phyloP scores from a whole-genome alignment of 2,329 filamentous ascomycete genomes.

The Blumeria graminis region DNA sequence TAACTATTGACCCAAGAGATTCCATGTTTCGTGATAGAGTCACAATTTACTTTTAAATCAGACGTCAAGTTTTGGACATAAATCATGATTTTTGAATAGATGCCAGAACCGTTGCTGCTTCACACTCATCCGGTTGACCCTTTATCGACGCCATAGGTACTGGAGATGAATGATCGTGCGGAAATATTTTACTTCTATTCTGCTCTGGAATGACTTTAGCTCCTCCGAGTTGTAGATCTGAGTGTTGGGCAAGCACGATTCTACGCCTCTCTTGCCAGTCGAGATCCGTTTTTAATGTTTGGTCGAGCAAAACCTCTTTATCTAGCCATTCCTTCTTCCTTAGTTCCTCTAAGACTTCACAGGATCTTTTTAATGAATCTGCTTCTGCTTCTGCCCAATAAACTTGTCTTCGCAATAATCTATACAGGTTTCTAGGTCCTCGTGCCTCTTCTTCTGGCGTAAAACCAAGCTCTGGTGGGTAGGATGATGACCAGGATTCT shows the following conservation, averaged over 20 bases:
- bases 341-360: conserved; percentile 37
- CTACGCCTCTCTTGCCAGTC: conserved; percentile 36
- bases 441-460: conserved; percentile 36
- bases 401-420: conserved; percentile 34
- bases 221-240: conserved; percentile 10
- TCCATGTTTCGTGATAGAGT: too few relatives aligned
- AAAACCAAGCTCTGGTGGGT: conserved; percentile 30
- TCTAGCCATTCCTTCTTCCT: conserved; percentile 54
- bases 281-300: conserved; percentile 40
- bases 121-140: conserved; percentile 8
- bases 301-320: conserved; percentile 58
- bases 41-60: too few relatives aligned
- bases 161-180: conserved; percentile 3
- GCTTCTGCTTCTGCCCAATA: conserved; percentile 48
- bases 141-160: conserved; percentile 2
- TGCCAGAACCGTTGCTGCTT: conserved; percentile 11
- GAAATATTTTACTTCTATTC: conserved; percentile 1
- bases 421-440: conserved; percentile 40
- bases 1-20: too few relatives aligned
- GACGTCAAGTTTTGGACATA: too few relatives aligned
- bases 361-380: conserved; percentile 37
- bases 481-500: conserved; percentile 10
- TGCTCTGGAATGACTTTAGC: conserved; percentile 6
- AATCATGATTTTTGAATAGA: conserved; percentile 5
- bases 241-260: conserved; percentile 24